Conservation (phyloP, 805 yeast genomes). For the Kluyveromyces dobzhanskii region DNA sequence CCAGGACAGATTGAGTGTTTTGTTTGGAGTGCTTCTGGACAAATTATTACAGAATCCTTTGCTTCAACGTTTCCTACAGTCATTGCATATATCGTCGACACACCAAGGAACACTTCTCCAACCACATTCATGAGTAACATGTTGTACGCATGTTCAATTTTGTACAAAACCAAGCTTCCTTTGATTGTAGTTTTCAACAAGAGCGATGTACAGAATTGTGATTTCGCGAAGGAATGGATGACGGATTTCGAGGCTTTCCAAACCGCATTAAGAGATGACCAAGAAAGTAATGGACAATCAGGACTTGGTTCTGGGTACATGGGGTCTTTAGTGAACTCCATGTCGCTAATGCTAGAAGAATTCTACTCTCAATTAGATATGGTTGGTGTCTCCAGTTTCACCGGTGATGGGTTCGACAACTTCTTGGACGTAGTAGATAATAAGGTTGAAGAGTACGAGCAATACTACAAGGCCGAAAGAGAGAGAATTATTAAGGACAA, state of each 20-base stretch:
- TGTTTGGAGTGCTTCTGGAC: conserved; percentile 97
- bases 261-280: conserved; percentile 57
- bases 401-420: conserved; percentile 92
- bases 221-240: conserved; percentile 95
- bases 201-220: conserved; percentile 78
- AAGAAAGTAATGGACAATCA: conserved; percentile 50
- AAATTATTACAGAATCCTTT: conserved; percentile 92
- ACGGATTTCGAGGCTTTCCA: conserved; percentile 91
- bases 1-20: conserved; percentile 99
- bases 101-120: conserved; percentile 90
- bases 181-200: conserved; percentile 96
- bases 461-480: conserved; percentile 77
- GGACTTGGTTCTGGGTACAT: conserved; percentile 72
- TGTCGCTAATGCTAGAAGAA: conserved; percentile 94
- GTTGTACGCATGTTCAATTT: conserved; percentile 95
- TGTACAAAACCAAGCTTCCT: conserved; percentile 92
- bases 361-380: conserved; percentile 89
- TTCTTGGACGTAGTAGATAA: conserved; percentile 76
- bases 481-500: conserved; percentile 71
- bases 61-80: conserved; percentile 95
- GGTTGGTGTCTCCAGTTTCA: conserved; percentile 84
- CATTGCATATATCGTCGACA: conserved; percentile 91
- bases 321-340: conserved; percentile 87
- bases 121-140: conserved; percentile 96
- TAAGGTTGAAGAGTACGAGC: conserved; percentile 81